phyloP scores from a whole-genome alignment of 177 flowering plant genomes.

The Vitis hybrid region DNA sequence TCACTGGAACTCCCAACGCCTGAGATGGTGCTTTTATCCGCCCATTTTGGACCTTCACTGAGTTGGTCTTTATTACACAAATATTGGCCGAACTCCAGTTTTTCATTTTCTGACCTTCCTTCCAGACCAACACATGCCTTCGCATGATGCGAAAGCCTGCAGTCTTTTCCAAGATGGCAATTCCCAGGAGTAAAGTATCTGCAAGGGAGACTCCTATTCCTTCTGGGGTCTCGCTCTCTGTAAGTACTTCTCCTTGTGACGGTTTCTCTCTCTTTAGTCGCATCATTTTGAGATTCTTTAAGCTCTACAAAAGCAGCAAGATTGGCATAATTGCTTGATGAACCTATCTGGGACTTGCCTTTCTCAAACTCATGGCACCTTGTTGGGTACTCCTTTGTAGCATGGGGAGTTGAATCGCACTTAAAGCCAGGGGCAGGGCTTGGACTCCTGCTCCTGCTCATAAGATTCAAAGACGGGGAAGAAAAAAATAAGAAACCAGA shows the following conservation, averaged over 20 bases:
- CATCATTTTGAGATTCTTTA: conserved; percentile 18
- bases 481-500: no score
- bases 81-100: conserved; percentile 9
- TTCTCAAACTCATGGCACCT: conserved; percentile 26
- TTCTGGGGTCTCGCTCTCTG: conserved; percentile 18
- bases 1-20: conserved; percentile 10
- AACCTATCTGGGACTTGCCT: conserved; percentile 22
- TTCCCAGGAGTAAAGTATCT: conserved; percentile 45
- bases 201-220: conserved; percentile 32
- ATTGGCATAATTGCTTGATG: conserved; percentile 8
- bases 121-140: conserved; percentile 20
- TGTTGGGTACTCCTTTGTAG: conserved; percentile 15
- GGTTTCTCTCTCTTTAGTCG: conserved; percentile 19
- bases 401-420: conserved; percentile 26
- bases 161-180: conserved; percentile 40
- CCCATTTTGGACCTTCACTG: conserved; percentile 19
- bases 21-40: conserved; percentile 3
- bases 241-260: conserved; percentile 15
- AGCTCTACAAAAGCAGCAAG: conserved; percentile 20
- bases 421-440: conserved; percentile 31
- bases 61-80: conserved; percentile 12
- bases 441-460: conserved; percentile 36
- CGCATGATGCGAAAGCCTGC: conserved; percentile 41
- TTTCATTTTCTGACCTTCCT: conserved; percentile 24
- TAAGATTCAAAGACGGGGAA: background rate